Base-by-base conservation (phyloP, 2,329 filamentous ascomycete species). In the Xenosphaeropsis pyriputrescens region DNA sequence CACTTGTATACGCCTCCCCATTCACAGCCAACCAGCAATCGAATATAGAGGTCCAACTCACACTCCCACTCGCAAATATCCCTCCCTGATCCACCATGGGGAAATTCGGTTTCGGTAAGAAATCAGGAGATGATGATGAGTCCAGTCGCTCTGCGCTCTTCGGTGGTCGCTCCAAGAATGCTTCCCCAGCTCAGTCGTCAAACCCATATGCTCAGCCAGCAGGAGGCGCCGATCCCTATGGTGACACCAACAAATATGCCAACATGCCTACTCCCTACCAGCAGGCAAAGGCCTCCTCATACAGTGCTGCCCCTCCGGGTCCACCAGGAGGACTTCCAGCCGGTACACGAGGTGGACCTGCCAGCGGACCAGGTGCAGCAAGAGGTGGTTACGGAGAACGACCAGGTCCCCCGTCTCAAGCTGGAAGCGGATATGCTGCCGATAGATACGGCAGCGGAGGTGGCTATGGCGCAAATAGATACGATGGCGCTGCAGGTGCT, bases 21-120 rank as follows among this genome's bases (percentile, higher is more conserved):
- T n/a, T n/a, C n/a, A n/a, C 8, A n/a, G 29, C n/a, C 29, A 32
- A 15, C 30, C 13, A 8, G 16, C 30, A 15, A 14, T 13, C 8
- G 14, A 8, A 32, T 11, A 5, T 13, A 32, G 30, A 8, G 12
- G 12, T 3, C 16, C 30, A 32, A 32, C n/a, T 32, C 6, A 3
- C n/a, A 32, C 14, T 32, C 6, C 12, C n/a, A 32, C 14, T 32
- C n/a, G 30, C 30, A 4, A 13, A 7, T 13, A 17, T n/a, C 6
- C 16, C 30, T 32, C 30, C 8, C 22, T 6, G 22, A 26, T 26
- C 22, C 22, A 26, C 22, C 18, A 78, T 78, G 73, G 71, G 67
- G 60, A 74, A 70, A 48, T 74, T 77, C 47, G 67, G 68, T 35
- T 67, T 75, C 45, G 63, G 70, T 45, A 73, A 68, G 58, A 75